phyloP scores from a whole-genome alignment of 768 basidiomycete genomes.

The Panellus pusillus region DNA sequence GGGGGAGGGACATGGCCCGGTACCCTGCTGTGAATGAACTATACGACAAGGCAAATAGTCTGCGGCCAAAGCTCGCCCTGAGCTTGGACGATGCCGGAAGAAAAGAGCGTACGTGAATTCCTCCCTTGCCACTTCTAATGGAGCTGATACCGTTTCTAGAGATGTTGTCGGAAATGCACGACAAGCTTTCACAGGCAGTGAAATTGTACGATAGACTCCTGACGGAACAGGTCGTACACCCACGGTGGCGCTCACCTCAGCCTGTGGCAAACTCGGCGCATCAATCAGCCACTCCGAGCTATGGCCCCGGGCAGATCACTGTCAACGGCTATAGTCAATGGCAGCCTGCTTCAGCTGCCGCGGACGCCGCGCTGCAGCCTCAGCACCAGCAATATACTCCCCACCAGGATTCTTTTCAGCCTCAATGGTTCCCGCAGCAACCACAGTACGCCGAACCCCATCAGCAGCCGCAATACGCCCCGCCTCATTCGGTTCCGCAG shows the following conservation, averaged over 20 bases:
- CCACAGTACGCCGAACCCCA: conserved; percentile 28
- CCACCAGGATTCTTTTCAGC: conserved; percentile 15
- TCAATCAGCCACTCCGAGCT: conserved; percentile 29
- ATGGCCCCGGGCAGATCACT: conserved; percentile 26
- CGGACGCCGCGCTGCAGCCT: conserved; percentile 17
- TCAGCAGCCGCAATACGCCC: conserved; percentile 29
- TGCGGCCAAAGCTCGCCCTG: conserved; percentile 80
- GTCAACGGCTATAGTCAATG: conserved; percentile 36
- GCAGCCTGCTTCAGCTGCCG: conserved; percentile 28
- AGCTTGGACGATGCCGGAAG: conserved; percentile 81
- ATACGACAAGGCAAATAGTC: conserved; percentile 76
- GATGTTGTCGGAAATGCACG: conserved; percentile 90
- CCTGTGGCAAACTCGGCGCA: conserved; percentile 31
- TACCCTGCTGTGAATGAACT: conserved; percentile 85
- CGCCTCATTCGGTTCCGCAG: conserved; percentile 24
- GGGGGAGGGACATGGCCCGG: conserved; percentile 72
- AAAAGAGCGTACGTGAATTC: conserved; percentile 67
- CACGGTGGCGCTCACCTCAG: conserved; percentile 57
- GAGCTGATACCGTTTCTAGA: conserved; percentile 44
- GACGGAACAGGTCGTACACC: conserved; percentile 78
- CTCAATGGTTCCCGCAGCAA: conserved; percentile 24
- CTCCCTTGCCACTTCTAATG: conserved; percentile 2
- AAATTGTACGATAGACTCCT: conserved; percentile 87
- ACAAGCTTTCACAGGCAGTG: conserved; percentile 89
- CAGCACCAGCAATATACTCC: conserved; percentile 23